phyloP scores from a whole-genome alignment of 495 filamentous ascomycete genomes.

The Neurospora sp. region DNA sequence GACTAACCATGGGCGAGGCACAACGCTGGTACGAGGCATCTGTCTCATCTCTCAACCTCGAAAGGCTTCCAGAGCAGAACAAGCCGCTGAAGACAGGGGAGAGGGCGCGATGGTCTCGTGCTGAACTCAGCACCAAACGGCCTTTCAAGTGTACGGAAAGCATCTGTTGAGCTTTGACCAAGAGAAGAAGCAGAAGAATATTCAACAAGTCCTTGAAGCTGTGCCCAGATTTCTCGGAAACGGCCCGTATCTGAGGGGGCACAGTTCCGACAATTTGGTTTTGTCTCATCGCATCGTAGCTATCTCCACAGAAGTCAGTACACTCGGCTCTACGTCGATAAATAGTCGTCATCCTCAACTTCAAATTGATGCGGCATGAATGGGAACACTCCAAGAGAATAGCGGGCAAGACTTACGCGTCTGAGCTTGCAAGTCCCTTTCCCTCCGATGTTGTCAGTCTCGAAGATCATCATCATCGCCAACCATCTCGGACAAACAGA shows the following conservation, averaged over 20 bases:
- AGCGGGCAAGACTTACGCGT: constrained; percentile 15
- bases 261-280: constrained; percentile 22
- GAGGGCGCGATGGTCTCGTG: constrained; percentile 25
- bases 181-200: no score
- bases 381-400: not conserved
- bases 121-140: no score
- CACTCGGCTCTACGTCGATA: not conserved
- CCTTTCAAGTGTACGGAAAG: no score
- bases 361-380: not conserved
- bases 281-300: constrained; percentile 26
- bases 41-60: constrained; percentile 20
- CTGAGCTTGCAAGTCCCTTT: constrained; percentile 19
- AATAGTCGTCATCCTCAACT: not conserved
- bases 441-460: no score
- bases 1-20: no score
- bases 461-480: no score
- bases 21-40: constrained; percentile 34
- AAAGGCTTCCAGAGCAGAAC: constrained; percentile 28
- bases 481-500: no score
- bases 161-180: no score
- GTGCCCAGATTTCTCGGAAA: no score
- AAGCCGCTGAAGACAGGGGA: constrained; percentile 27
- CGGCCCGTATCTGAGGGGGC: no score
- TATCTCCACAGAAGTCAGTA: constrained; percentile 1
- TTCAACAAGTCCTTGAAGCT: no score